These are phyloP conservation scores for Tuber melanosporum DNA, from an alignment of 495 filamentous ascomycete species.

Conservation along the genomic window DNA sequence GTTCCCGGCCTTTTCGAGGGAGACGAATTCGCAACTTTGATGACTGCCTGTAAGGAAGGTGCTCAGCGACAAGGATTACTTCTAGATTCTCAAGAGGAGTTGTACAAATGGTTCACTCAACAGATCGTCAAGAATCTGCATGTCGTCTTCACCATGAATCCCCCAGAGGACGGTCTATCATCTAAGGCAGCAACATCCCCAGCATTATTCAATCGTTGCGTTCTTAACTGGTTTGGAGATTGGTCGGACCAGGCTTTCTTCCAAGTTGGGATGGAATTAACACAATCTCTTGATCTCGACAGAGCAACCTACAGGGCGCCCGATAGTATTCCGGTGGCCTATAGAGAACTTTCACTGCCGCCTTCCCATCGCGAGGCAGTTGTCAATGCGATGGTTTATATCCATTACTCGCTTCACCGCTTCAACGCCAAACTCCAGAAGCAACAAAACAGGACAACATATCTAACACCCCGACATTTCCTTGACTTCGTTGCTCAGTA, in stretches of 20 bases:
- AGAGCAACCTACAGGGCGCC: conserved; percentile 77
- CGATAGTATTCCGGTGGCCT: conserved; percentile 84
- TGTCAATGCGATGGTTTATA: conserved; percentile 96
- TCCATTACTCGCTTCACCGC: conserved; percentile 83
- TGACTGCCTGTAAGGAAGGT: conserved; percentile 98
- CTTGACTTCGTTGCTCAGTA: conserved; percentile 97
- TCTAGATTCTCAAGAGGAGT: conserved; percentile 92
- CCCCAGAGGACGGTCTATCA: conserved; percentile 88
- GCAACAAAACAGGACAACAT: conserved; percentile 84
- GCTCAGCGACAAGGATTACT: conserved; percentile 92
- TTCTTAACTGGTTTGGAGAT: conserved; percentile 99
- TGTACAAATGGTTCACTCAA: conserved; percentile 99
- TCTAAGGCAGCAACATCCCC: conserved; percentile 96
- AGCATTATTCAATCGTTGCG: conserved; percentile 96
- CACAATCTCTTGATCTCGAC: conserved; percentile 89
- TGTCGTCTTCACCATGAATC: conserved; percentile 99
- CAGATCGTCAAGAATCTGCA: conserved; percentile 99
- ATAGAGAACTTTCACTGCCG: conserved; percentile 74
- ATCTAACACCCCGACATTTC: conserved; percentile 92
- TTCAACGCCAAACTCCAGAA: conserved; percentile 86
- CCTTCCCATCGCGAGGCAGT: conserved; percentile 84
- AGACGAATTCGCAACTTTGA: conserved; percentile 88
- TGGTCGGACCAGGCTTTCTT: conserved; percentile 99
- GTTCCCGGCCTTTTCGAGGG: conserved; percentile 97
- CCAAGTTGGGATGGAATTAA: conserved; percentile 94